Evolutionary conservation across 345 rosid genomes (phyloP).

Genomic region (Populus ilicifolia): DNA sequence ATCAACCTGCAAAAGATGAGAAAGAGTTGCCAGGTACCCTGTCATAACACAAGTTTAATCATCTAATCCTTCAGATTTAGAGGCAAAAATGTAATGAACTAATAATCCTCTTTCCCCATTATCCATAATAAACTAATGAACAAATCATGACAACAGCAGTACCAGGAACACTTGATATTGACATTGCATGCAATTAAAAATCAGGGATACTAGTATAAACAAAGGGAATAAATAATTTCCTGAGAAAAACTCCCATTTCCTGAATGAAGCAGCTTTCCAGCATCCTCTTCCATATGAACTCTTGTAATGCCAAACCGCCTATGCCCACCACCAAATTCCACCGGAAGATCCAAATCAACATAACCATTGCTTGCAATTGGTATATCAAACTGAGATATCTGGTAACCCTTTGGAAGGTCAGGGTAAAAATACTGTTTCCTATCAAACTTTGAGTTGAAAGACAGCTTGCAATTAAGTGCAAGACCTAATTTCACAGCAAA

Average conservation of each 20-base stretch:
- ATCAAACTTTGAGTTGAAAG: slow-evolving; percentile 79
- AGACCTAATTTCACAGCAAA: slow-evolving; percentile 78
- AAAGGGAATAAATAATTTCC: slow-evolving; percentile 35
- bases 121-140: background rate
- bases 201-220: slow-evolving; percentile 6
- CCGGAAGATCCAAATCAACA: slow-evolving; percentile 77
- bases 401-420: slow-evolving; percentile 96
- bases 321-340: slow-evolving; percentile 91
- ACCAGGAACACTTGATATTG: background rate
- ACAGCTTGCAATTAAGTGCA: slow-evolving; percentile 79
- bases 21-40: slow-evolving; percentile 9
- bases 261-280: slow-evolving; percentile 83
- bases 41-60: background rate
- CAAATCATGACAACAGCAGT: background rate
- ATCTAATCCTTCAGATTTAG: background rate
- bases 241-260: slow-evolving; percentile 73
- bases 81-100: background rate
- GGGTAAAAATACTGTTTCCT: slow-evolving; percentile 97
- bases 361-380: slow-evolving; percentile 77
- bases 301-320: slow-evolving; percentile 86
- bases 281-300: slow-evolving; percentile 99
- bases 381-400: slow-evolving; percentile 91
- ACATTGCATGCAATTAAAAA: slow-evolving; percentile 1
- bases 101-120: background rate
- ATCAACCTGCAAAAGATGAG: slow-evolving; percentile 58